Percentiles rank a stretch among this genome's conserved stretches.
Evolutionary conservation across 805 yeast genomes (phyloP).

Genomic region (Wickerhamiella allomyrinae): DNA sequence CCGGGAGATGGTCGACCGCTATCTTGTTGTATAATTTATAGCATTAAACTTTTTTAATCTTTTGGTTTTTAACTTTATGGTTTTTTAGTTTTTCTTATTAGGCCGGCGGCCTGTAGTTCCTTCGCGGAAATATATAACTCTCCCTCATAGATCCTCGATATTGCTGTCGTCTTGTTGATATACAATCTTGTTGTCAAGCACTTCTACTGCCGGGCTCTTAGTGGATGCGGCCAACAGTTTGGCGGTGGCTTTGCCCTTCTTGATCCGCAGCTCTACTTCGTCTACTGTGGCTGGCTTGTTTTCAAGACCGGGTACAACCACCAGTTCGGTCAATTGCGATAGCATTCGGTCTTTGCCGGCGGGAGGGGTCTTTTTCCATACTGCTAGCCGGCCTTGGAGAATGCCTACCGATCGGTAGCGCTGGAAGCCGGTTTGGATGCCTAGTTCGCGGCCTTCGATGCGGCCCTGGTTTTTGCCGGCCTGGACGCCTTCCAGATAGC

Average conservation of each 20-base stretch:
- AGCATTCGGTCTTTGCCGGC: conserved; percentile 6
- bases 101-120: too few relatives aligned
- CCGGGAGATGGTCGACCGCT: conserved; percentile 45
- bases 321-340: conserved; percentile 19
- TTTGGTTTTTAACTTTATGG: not conserved
- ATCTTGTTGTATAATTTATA: conserved; percentile 37
- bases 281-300: conserved; percentile 40
- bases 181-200: conserved; percentile 26
- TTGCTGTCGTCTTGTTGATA: conserved; percentile 22
- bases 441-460: conserved; percentile 71
- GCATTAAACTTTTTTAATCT: not conserved
- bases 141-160: conserved; percentile 25
- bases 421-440: conserved; percentile 34
- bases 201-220: conserved; percentile 19
- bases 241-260: conserved; percentile 47
- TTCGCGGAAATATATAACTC: too few relatives aligned
- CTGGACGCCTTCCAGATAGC: conserved; percentile 54
- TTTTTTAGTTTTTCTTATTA: too few relatives aligned
- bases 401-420: conserved; percentile 51
- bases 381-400: conserved; percentile 35
- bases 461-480: conserved; percentile 47
- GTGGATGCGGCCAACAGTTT: conserved; percentile 33
- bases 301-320: conserved; percentile 29
- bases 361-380: conserved; percentile 17
- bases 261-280: conserved; percentile 36